A percentile compares a stretch with the other conserved stretches of the same genome.
Conservation (phyloP, 345 rosid genomes). For the Lagerstroemia speciosa region DNA sequence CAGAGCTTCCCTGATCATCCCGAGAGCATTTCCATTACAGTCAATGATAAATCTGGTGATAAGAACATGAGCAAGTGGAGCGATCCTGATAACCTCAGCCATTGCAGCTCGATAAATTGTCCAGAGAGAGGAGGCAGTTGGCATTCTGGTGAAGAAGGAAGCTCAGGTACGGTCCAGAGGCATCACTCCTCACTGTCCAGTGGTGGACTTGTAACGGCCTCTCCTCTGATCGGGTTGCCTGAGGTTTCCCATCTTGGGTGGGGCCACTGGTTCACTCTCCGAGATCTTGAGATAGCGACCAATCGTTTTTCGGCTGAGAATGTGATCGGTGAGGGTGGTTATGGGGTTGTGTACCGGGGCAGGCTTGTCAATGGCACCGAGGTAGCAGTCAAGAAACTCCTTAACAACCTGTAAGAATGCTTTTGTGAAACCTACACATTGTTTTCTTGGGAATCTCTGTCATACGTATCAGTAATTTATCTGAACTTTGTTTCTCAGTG, state of each 20-base stretch:
- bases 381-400: conserved; percentile 95
- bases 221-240: conserved; percentile 87
- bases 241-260: conserved; percentile 92
- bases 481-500: conserved; percentile 40
- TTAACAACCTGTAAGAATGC: conserved; percentile 71
- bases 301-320: conserved; percentile 62
- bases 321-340: conserved; percentile 96
- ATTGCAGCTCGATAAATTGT: conserved; percentile 58
- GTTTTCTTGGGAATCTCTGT: conserved; percentile 2
- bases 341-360: conserved; percentile 89
- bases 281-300: conserved; percentile 89
- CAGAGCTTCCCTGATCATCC: conserved; percentile 39
- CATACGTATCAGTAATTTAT: conserved; percentile 8
- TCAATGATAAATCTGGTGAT: conserved; percentile 50
- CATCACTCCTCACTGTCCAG: conserved; percentile 44
- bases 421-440: background rate
- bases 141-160: conserved; percentile 88
- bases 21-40: conserved; percentile 32
- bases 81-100: conserved; percentile 76
- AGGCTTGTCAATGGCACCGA: conserved; percentile 77
- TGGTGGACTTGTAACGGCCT: conserved; percentile 61
- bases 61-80: conserved; percentile 55
- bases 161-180: conserved; percentile 52
- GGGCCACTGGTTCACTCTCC: conserved; percentile 99
- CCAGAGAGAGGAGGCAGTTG: conserved; percentile 64